These are phyloP conservation scores for Hawksworthiomyces lignivorus DNA, from an alignment of 2,329 filamentous ascomycete genomes.

Conservation along the genomic window DNA sequence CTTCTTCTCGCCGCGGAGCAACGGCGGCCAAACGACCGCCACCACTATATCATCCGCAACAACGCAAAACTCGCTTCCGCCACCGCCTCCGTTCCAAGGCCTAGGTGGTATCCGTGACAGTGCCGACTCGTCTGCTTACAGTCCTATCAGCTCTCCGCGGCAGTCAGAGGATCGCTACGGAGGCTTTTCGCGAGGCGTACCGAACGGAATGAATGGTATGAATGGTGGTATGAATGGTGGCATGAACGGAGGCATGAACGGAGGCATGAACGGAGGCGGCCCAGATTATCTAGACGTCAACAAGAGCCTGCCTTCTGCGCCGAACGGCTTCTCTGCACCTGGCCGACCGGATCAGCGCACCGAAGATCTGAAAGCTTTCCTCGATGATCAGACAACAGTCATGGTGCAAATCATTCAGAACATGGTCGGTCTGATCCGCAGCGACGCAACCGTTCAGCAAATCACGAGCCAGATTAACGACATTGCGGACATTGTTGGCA, in stretches of 20 bases:
- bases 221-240: slow-evolving; percentile 2
- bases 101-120: slow-evolving; percentile 51
- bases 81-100: slow-evolving; percentile 50
- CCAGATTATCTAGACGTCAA: slow-evolving; percentile 28
- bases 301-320: slow-evolving; percentile 26
- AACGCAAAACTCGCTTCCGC: slow-evolving; percentile 36
- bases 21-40: slow-evolving; percentile 24
- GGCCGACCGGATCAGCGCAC: slow-evolving; percentile 32
- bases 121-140: slow-evolving; percentile 66
- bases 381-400: slow-evolving; percentile 74
- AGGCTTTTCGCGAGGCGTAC: slow-evolving; percentile 12
- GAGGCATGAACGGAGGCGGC: slow-evolving; percentile 29
- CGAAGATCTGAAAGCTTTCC: slow-evolving; percentile 57
- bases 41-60: slow-evolving; percentile 21
- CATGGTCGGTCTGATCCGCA: slow-evolving; percentile 66
- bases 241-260: slow-evolving; percentile 17
- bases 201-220: slow-evolving; percentile 15
- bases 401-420: slow-evolving; percentile 75
- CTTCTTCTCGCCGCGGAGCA: slow-evolving; percentile 57
- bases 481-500: slow-evolving; percentile 63
- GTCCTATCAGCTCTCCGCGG: slow-evolving; percentile 61
- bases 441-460: slow-evolving; percentile 53
- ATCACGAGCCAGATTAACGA: slow-evolving; percentile 63
- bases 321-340: slow-evolving; percentile 24
- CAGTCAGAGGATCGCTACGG: slow-evolving; percentile 42